phyloP scores from a whole-genome alignment of 306 rosid genomes.

The Parietaria judaica region DNA sequence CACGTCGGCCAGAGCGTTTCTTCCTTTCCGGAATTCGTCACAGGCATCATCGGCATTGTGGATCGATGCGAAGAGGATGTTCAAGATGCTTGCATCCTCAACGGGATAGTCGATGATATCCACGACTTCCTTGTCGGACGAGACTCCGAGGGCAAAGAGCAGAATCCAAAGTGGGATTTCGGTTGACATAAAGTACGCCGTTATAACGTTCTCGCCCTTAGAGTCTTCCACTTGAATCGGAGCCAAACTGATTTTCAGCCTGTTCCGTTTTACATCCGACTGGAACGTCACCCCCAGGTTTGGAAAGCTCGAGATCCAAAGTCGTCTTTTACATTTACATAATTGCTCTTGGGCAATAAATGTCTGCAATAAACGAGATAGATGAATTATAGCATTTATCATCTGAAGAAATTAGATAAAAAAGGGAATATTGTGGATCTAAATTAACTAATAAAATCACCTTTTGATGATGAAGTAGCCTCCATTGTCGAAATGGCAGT shows the following conservation, averaged over 20 bases:
- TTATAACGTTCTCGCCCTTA: conserved; percentile 57
- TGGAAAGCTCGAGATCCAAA: conserved; percentile 56
- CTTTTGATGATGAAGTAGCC: conserved; percentile 88
- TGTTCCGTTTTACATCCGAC: conserved; percentile 67
- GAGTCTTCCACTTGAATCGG: conserved; percentile 40
- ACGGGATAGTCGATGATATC: conserved; percentile 53
- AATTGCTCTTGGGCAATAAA: conserved; percentile 91
- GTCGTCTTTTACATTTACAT: conserved; percentile 51
- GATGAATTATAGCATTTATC: too few species aligned
- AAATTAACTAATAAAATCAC: conserved; percentile 21
- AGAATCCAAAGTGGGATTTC: conserved; percentile 82
- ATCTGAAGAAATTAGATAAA: not conserved
- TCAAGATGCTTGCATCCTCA: conserved; percentile 48
- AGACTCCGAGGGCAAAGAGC: conserved; percentile 73
- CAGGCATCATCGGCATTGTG: conserved; percentile 51
- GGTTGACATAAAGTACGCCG: conserved; percentile 57
- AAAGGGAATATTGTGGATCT: not conserved
- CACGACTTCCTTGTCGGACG: conserved; percentile 70
- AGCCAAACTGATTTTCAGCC: conserved; percentile 55
- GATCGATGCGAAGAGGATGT: conserved; percentile 69
- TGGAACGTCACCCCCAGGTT: conserved; percentile 56
- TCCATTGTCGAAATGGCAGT: conserved; percentile 85
- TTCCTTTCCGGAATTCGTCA: conserved; percentile 40
- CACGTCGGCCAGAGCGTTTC: conserved; percentile 31
- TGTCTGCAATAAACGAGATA: conserved; percentile 40